Evolutionary conservation across 2,329 filamentous ascomycete species (phyloP), one percentile per base, ranked within the genome.

Genomic region (Aspergillus flavus): DNA sequence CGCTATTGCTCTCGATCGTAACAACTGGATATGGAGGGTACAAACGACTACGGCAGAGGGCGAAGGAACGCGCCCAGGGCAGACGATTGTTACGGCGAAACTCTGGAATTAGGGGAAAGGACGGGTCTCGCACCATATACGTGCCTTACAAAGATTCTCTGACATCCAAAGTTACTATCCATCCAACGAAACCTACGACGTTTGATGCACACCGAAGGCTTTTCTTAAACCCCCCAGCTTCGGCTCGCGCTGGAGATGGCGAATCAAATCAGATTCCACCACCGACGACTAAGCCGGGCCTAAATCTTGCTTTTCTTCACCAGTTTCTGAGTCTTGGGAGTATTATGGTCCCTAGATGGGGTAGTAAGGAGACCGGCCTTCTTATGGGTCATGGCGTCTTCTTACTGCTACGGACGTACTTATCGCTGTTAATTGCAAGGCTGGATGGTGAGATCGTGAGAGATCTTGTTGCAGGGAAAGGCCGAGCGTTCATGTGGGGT

Each of bases 301-400:
- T 99, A 45, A 99, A 99, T 75, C 84, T 99, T 63, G 95, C 95
- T 12, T 99, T 99, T 73, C 79, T 99, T 59, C 95, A 99, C 76
- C 95, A 99, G 79, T 98, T 99, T 72, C 84, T 98, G 58, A 97
- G 94, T 73, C 81, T 99, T 60, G 88, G 98, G 81, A 97, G 93
- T 79, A 98, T 99, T 74, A 96, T 98, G 93, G 91, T 99, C 66
- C 95, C 95, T 6, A 85, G 94, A 66, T 97, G 94, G 91, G 90
- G 90, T 19, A 97, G 93, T 77, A 99, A 99, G 77, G 95, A 98
- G 81, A 94, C 94, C 0, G 94, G 94, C 1, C 81, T 99, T 66
- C 83, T 99, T 34, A 79, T 97, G 66, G 95, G 93, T 72, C 95
- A 99, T 73, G 91, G 92, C 21, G 84, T 93, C 34, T 99, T 98